phyloP scores from a whole-genome alignment of 345 rosid species.

The Lumnitzera littorea region DNA sequence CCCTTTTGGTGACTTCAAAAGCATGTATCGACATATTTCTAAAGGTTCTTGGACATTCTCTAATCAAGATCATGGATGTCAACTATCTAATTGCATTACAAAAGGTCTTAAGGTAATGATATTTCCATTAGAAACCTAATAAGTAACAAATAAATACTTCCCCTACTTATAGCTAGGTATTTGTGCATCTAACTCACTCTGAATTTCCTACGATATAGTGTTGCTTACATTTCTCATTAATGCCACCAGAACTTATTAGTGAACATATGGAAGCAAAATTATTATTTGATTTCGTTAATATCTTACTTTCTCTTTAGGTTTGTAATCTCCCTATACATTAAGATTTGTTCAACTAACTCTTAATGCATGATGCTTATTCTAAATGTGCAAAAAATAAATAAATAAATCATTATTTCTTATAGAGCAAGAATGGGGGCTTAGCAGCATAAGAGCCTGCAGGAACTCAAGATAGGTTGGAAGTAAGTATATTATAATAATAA shows the following conservation, averaged over 20 bases:
- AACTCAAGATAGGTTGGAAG: conserved; percentile 27
- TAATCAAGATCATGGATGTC: conserved; percentile 30
- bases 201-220: conserved; percentile 12
- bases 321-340: background rate
- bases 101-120: conserved; percentile 23
- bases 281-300: conserved; percentile 33
- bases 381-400: too few relatives aligned
- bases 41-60: conserved; percentile 31
- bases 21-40: conserved; percentile 28
- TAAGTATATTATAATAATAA: background rate
- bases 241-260: conserved; percentile 27
- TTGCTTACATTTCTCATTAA: conserved; percentile 24
- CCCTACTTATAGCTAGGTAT: too few relatives aligned
- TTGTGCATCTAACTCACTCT: too few relatives aligned
- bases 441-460: conserved; percentile 43
- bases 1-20: conserved; percentile 20
- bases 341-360: too few relatives aligned
- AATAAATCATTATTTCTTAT: background rate
- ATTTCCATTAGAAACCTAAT: background rate
- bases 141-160: too few relatives aligned
- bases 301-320: conserved; percentile 33
- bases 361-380: too few relatives aligned
- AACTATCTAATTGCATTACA: conserved; percentile 26
- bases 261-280: conserved; percentile 24
- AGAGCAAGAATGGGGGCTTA: conserved; percentile 39